Percentiles rank a stretch among this genome's conserved stretches.
Conservation (phyloP, 495 filamentous ascomycete genomes). For the Delitschia confertaspora region DNA sequence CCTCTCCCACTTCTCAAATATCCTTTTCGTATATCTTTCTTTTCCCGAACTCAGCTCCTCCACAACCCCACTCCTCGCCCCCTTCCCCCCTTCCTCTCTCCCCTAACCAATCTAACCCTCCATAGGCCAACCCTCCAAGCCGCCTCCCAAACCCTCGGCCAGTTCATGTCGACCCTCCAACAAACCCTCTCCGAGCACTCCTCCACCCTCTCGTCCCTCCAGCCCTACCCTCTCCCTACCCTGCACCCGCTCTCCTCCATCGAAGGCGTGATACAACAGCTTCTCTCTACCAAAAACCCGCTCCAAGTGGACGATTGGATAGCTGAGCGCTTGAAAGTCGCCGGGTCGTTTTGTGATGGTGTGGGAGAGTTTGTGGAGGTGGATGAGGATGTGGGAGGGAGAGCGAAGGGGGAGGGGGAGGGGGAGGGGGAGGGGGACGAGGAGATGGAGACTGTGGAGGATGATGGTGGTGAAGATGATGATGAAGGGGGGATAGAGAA, state of each 20-base stretch:
- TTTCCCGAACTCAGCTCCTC: no score
- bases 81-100: neutral
- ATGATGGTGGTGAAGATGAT: conserved; percentile 11
- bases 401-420: neutral
- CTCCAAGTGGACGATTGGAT: conserved; percentile 69
- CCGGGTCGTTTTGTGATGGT: conserved; percentile 15
- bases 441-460: neutral
- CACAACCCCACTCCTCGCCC: no score
- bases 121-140: conserved; percentile 11
- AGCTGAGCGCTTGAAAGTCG: conserved; percentile 45
- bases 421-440: conserved; percentile 2
- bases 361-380: conserved; percentile 1
- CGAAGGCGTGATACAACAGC: no score
- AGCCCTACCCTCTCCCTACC: conserved; percentile 13
- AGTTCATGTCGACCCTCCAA: conserved; percentile 7
- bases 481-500: conserved; percentile 2
- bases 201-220: conserved; percentile 2
- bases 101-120: neutral
- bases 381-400: neutral
- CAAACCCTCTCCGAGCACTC: no score
- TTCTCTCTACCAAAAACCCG: conserved; percentile 72
- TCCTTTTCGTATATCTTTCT: no score
- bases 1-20: no score
- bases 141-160: neutral
- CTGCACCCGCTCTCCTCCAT: conserved; percentile 4